Conservation (phyloP, 805 yeast species). For the Starmerella floris region DNA sequence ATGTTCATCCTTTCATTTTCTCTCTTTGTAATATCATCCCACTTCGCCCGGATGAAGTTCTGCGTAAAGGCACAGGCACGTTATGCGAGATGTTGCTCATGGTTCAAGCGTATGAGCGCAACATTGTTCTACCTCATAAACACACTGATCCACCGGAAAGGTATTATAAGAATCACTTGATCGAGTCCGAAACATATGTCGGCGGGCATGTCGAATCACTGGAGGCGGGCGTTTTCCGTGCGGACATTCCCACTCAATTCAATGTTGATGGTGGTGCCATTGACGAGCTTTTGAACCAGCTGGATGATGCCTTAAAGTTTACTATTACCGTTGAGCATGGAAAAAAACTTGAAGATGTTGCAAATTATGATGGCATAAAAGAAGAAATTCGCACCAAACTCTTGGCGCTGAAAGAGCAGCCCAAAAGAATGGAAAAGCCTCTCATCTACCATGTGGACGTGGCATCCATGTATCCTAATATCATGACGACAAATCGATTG, state of each 20-base stretch:
- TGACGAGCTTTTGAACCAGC: slow-evolving; percentile 60
- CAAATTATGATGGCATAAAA: slow-evolving; percentile 63
- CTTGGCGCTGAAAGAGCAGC: slow-evolving; percentile 45
- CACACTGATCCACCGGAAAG: slow-evolving; percentile 89
- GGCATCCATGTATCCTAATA: slow-evolving; percentile 98
- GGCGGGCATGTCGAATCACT: slow-evolving; percentile 98
- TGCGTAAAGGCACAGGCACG: slow-evolving; percentile 97
- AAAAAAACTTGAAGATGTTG: slow-evolving; percentile 45
- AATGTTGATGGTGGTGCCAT: slow-evolving; percentile 68
- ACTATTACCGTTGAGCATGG: slow-evolving; percentile 72
- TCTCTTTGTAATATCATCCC: slow-evolving; percentile 94
- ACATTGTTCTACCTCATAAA: slow-evolving; percentile 79
- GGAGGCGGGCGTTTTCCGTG: slow-evolving; percentile 94
- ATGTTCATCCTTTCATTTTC: slow-evolving; percentile 92
- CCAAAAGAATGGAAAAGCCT: slow-evolving; percentile 63
- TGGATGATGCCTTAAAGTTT: slow-evolving; percentile 67
- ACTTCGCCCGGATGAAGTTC: slow-evolving; percentile 86
- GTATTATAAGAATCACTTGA: slow-evolving; percentile 83
- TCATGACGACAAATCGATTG: slow-evolving; percentile 91
- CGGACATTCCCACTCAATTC: slow-evolving; percentile 68
- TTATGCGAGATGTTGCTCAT: slow-evolving; percentile 92
- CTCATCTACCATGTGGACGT: slow-evolving; percentile 95
- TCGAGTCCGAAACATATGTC: slow-evolving; percentile 93
- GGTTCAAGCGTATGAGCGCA: slow-evolving; percentile 78
- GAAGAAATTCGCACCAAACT: slow-evolving; percentile 43